Base-by-base conservation (phyloP, 2,329 filamentous ascomycete species). In the Fusarium falciforme region DNA sequence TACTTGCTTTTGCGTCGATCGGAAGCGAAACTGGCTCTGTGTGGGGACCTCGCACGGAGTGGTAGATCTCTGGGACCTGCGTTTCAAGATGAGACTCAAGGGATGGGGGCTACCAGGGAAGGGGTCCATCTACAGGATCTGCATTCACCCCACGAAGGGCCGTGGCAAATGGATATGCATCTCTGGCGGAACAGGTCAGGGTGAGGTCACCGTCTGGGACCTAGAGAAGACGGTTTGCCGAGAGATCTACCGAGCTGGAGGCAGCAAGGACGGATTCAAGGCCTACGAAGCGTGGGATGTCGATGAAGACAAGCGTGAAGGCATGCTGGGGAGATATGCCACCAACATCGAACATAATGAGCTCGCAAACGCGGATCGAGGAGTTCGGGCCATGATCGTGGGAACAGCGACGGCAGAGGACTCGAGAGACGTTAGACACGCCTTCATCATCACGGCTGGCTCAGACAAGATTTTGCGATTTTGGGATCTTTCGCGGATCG, bases 171-270 rank as follows among this genome's bases (percentile, higher is more conserved):
- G 94, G 89, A 90, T 98, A 1, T 97, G 95, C 80, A 93, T 98
- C 10, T 93, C 95, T 4, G 95, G 96, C 17, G 95, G 96, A 10
- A 97, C 93, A 9, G 93, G 91, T 5, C 91, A 94, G 70, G 94
- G 94, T 17, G 96, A 99, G 80, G 90, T 99, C 35, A 97, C 94
- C 0, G 93, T 97, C 1, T 99, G 96, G 96, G 96, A 98, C 79
- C 87, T 98, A 17, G 96, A 98, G 80, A 97, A 96, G 83, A 91
- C 92, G 9, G 89, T 93, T 54, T 99, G 96, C 79, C 90, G 94
- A 68, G 95, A 98, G 81, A 92, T 98, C 1, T 98, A 97, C 81
- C 92, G 94, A 84, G 93, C 81, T 81, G 89, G 91, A 2, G 89
- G 89, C 29, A 87, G 85, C 61, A 89, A 90, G 83, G 88, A 93